Evolutionary conservation across 2,329 filamentous ascomycete species (phyloP), one percentile per base, ranked within the genome.

Genomic region (Fusarium mundagurra): DNA sequence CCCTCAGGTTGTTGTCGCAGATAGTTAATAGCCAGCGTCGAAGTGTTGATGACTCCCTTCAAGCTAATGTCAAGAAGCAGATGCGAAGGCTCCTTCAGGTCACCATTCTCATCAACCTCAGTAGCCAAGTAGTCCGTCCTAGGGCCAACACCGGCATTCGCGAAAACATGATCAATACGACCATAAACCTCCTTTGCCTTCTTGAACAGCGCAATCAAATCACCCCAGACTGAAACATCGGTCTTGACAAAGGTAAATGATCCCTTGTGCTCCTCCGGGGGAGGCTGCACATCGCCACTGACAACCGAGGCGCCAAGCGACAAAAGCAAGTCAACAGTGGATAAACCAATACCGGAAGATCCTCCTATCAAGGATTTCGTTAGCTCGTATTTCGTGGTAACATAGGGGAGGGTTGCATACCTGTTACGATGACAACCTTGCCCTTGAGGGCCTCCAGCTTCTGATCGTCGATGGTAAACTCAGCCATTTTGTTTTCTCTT

Each of bases 131-230:
- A 89, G 73, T 87, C 79, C 6, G 82, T 82, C 8, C 82, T 82
- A 14, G 86, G 85, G 1, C 81, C 82, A 36, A 91, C 81, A 22
- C 90, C 90, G 1, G 90, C 90, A 72, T 91, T 91, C 61, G 92
- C 90, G 77, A 95, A 94, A 12, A 94, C 93, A 79, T 93, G 89
- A 48, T 93, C 93, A 69, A 96, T 89, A 70, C 94, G 92, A 77
- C 95, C 93, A 71, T 93, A 89, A 60, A 93, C 91, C 17, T 84
- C 80, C 65, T 85, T 84, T 5, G 88, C 81, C 62, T 83, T 79
- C 62, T 86, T 86, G 82, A 91, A 91, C 17, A 91, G 82, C 1
- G 81, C 79, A 18, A 84, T 80, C 14, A 90, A 83, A 13, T 87
- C 85, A 7, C 80, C 70, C 89, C 89, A 91, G 22, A 81, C 78